Base-by-base conservation (phyloP, 2,329 filamentous ascomycete genomes). In the Setomelanomma holmii region DNA sequence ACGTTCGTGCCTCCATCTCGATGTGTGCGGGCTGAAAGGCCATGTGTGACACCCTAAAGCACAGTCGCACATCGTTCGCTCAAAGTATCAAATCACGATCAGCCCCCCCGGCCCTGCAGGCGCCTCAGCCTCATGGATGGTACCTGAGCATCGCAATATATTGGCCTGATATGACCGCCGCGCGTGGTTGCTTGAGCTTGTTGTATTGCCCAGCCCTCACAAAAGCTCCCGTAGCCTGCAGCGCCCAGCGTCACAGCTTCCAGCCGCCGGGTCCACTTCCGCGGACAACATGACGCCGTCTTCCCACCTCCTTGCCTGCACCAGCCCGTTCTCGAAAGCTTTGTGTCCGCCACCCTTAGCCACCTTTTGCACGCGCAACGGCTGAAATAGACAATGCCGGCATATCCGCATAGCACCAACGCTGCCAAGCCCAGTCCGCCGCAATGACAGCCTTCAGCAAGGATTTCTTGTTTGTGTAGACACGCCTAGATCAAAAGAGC, bases 61-160 rank as follows among this genome's bases (percentile, higher is more conserved):
- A n/a, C n/a, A n/a, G n/a, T n/a, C n/a, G n/a, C n/a, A n/a, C n/a
- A n/a, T n/a, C n/a, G n/a, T n/a, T n/a, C n/a, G n/a, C 27, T 7
- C 27, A 7, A 33, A 8, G 8, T 8, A 14, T 14, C 19, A 16
- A 38, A 16, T 38, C 10, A 16, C 12, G 2, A 14, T 3, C 35
- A 40, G 44, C 44, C 44, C 27, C 44, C 36, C 16, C 21, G 11
- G 8, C 17, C 24, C 20, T 20, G 19, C 35, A 16, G 19, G 12
- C 33, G 21, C 24, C 40, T 47, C 44, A 47, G 44, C 44, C 44
- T 47, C 44, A 47, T 8, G 17, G 21, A 22, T 30, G 16, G 44
- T 47, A 6, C 36, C 35, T 47, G 23, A 11, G 33, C 12, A 47
- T 40, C 35, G 16, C 24, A 21, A 38, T 27, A 11, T n/a, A 47